Evolutionary conservation across 2,329 filamentous ascomycete species (phyloP), one percentile per base, ranked within the genome.

Genomic region (Daldinia sp.): DNA sequence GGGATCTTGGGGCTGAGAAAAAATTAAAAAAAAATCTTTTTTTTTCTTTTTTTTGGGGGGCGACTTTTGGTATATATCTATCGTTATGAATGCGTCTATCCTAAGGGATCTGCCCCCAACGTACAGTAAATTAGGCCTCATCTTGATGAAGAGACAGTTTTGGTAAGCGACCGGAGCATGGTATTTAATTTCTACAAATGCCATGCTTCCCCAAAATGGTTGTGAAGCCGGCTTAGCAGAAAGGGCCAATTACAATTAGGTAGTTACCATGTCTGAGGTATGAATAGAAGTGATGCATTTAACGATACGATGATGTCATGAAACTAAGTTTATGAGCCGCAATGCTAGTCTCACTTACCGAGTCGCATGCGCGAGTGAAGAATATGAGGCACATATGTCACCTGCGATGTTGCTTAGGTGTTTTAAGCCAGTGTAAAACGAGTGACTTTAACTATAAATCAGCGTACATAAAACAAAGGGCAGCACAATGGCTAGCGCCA

Each of bases 361-460:
- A 23, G 15, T 41, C 15, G 11, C 5, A 23, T 19, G 19, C 15
- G 37, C 37, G 41, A 27, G 19, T 50, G 27, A 35, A 25, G 29
- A 48, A 48, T 32, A 3, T 50, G n/a, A n/a, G n/a, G n/a, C n/a
- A 50, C 30, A 48, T 48, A 29, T 11, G 32, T 32, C 29, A 35
- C 30, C 17, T 50, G 17, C n/a, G 17, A 15, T 50, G 29, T 19
- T 30, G 17, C 25, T 11, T n/a, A 43, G n/a, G n/a, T n/a, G n/a
- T 23, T 25, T 45, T 25, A 23, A 43, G 13, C 6, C 41, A 53
- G 43, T 11, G 23, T 53, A 6, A 25, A 66, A 68, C 25, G 65
- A 68, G 65, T 59, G 65, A 65, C 60, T 63, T 65, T n/a, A 61
- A 60, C 53, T 63, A 63, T 55, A 50, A 53, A 55, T 45, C 51